Conservation (phyloP, 176 grass and related monocot species). For the Aegilops longissima region DNA sequence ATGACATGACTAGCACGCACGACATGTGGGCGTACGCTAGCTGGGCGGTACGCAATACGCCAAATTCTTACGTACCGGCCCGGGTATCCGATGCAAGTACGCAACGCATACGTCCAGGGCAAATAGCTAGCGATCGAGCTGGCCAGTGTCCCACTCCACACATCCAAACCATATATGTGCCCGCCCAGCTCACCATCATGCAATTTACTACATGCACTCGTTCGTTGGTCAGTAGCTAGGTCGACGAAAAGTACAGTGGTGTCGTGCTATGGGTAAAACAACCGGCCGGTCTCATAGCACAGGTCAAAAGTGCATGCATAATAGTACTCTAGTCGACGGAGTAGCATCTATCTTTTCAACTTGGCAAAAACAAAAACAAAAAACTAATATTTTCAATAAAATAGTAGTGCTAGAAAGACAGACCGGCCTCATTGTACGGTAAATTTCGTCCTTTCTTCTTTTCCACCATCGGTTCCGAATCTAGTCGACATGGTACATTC, state of each 20-base stretch:
- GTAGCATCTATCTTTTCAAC: background rate
- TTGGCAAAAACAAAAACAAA: too few species aligned
- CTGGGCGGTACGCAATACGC: background rate
- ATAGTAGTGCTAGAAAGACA: background rate
- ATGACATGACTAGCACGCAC: background rate
- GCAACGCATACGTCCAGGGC: background rate
- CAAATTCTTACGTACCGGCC: background rate
- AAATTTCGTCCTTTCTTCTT: background rate
- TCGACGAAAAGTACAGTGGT: background rate
- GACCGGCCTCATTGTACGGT: background rate
- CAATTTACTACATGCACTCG: background rate
- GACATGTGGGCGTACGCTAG: background rate
- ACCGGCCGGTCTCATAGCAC: background rate
- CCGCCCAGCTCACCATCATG: conserved; percentile 1
- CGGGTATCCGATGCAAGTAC: background rate
- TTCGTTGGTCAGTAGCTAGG: too few species aligned
- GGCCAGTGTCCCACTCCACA: background rate
- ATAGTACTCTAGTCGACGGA: too few species aligned
- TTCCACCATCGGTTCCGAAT: background rate
- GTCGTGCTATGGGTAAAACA: background rate
- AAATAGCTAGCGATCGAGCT: background rate
- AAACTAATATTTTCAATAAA: background rate
- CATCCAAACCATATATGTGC: background rate
- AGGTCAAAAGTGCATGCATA: background rate
- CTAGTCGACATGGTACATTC: background rate